Evolutionary conservation across 768 basidiomycete species (phyloP).

Genomic region (Panaeolus papilionaceus): DNA sequence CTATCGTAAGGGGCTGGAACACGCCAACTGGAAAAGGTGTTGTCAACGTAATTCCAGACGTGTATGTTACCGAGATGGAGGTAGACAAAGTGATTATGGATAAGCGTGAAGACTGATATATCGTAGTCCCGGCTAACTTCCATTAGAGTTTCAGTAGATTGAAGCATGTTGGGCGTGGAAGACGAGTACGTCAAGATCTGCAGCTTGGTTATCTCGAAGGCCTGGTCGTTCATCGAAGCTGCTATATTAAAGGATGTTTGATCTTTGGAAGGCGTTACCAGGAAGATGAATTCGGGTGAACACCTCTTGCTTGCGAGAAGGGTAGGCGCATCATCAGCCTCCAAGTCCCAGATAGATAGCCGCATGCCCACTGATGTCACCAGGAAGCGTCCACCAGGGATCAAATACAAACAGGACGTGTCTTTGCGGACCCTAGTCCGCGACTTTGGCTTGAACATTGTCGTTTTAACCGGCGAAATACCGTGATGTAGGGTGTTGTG

Average conservation of each 20-base stretch:
- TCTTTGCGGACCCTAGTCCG: neutral
- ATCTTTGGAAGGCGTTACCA: neutral
- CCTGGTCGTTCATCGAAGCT: neutral
- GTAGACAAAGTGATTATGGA: neutral
- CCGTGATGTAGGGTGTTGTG: neutral
- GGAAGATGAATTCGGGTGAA: neutral
- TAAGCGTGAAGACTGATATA: neutral
- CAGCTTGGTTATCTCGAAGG: neutral
- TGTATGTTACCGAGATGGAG: neutral
- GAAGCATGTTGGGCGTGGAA: neutral
- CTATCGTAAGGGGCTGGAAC: neutral
- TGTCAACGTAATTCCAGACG: neutral
- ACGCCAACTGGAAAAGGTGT: neutral
- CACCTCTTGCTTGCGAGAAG: neutral
- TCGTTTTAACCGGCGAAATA: neutral
- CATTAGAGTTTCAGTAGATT: neutral
- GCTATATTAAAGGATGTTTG: neutral
- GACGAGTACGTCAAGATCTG: neutral
- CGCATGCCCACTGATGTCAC: neutral
- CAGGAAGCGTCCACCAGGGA: neutral
- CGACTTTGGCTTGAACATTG: neutral
- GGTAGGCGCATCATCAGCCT: neutral
- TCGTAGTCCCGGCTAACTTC: neutral
- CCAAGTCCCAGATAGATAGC: neutral
- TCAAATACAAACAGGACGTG: neutral